These are phyloP conservation scores for Aurantiochytrium sp. DNA, from an alignment of 108 stramenopile species.

Conservation along the genomic window DNA sequence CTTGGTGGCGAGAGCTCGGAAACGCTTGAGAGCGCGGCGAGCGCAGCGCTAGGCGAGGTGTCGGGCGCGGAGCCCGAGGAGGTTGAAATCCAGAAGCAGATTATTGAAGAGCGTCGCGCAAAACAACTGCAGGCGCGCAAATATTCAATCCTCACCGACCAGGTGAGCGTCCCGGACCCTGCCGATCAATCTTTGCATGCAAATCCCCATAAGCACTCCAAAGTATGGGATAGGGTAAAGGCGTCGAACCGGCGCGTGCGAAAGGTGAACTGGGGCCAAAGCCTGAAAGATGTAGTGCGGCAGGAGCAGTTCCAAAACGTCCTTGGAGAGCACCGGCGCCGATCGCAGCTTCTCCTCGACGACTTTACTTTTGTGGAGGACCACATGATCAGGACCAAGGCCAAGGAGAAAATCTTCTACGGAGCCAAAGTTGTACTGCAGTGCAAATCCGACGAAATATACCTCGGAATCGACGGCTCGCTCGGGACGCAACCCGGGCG, in stretches of 20 bases:
- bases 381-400: background rate
- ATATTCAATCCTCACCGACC: background rate
- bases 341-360: background rate
- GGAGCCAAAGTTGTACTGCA: conserved; percentile 13
- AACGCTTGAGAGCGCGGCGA: background rate
- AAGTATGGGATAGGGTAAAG: conserved; percentile 11
- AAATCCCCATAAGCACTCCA: background rate
- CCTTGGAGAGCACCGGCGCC: background rate
- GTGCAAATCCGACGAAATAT: background rate
- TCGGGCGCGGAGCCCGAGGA: background rate
- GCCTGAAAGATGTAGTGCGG: background rate
- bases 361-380: background rate
- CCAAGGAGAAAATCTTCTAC: conserved; percentile 13
- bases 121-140: background rate
- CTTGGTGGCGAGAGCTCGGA: background rate
- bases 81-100: background rate
- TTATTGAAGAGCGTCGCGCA: background rate
- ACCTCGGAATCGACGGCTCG: background rate
- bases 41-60: background rate
- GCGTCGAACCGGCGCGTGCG: background rate
- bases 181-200: background rate
- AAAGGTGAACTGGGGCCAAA: background rate
- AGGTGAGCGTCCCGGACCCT: background rate
- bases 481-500: background rate
- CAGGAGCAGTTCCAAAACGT: background rate